These are phyloP conservation scores for Zizania latifolia DNA, from an alignment of 176 grass and related monocot genomes.

Conservation along the genomic window DNA sequence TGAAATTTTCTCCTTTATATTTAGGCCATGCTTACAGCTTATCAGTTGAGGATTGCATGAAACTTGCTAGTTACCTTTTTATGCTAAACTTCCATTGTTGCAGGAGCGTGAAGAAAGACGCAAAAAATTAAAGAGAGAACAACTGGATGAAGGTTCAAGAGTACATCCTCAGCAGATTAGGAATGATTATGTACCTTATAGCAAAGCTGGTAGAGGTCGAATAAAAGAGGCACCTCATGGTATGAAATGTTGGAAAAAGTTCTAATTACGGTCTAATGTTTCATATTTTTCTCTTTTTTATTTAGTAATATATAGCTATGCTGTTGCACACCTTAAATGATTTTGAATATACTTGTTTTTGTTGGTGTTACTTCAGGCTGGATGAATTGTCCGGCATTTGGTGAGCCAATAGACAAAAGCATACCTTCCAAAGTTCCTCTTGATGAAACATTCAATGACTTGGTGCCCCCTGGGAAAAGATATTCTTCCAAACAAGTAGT, in stretches of 20 bases:
- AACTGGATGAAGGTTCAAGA: conserved; percentile 56
- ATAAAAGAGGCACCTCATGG: conserved; percentile 80
- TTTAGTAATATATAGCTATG: background rate
- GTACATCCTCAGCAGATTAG: conserved; percentile 42
- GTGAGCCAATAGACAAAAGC: conserved; percentile 80
- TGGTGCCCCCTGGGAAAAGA: conserved; percentile 81
- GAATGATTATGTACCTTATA: conserved; percentile 63
- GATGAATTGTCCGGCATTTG: conserved; percentile 91
- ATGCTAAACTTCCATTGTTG: conserved; percentile 6
- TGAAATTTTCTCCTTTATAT: background rate
- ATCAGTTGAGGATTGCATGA: background rate
- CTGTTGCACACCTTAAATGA: background rate
- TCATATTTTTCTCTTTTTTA: background rate
- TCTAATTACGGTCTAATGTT: background rate
- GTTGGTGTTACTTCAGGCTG: conserved; percentile 54
- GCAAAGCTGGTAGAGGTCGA: conserved; percentile 45
- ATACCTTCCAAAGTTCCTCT: conserved; percentile 99
- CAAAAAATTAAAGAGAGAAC: conserved; percentile 55
- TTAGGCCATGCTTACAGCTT: background rate
- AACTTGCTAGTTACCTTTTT: background rate
- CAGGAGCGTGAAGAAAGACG: conserved; percentile 93
- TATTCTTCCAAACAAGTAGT: conserved; percentile 95
- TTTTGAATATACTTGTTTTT: conserved; percentile 14
- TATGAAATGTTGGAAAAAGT: conserved; percentile 14
- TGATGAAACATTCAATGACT: conserved; percentile 89